A percentile compares a stretch with the other conserved stretches of the same genome.
Conservation (phyloP, 352 stramenopile species). For the Phytophthora litchii region DNA sequence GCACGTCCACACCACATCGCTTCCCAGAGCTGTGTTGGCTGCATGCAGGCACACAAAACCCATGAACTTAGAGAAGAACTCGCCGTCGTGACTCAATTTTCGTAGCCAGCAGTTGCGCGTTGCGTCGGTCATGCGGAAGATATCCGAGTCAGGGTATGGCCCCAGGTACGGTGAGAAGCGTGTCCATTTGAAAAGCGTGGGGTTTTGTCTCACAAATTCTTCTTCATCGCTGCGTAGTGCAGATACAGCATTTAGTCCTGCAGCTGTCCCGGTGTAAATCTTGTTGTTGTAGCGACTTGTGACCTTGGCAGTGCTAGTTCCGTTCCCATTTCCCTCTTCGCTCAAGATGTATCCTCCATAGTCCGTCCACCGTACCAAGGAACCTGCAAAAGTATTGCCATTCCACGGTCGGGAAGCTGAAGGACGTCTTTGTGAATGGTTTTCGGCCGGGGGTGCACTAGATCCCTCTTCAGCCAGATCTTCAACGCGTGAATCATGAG, state of each 20-base stretch:
- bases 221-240: slow-evolving; percentile 42
- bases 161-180: slow-evolving; percentile 63
- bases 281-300: slow-evolving; percentile 37
- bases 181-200: slow-evolving; percentile 67
- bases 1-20: slow-evolving; percentile 50
- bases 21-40: slow-evolving; percentile 42
- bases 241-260: slow-evolving; percentile 21
- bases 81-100: slow-evolving; percentile 67
- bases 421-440: slow-evolving; percentile 24
- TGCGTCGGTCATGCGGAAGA: slow-evolving; percentile 59
- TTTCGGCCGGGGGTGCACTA: slow-evolving; percentile 6
- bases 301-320: slow-evolving; percentile 30
- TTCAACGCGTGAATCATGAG: slow-evolving; percentile 32
- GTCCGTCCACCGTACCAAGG: slow-evolving; percentile 62
- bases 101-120: slow-evolving; percentile 50
- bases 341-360: slow-evolving; percentile 52
- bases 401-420: slow-evolving; percentile 57
- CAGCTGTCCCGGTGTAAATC: slow-evolving; percentile 6
- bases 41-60: slow-evolving; percentile 55
- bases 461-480: slow-evolving; percentile 22
- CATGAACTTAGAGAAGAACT: slow-evolving; percentile 83
- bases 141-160: slow-evolving; percentile 55
- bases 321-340: slow-evolving; percentile 39
- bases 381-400: slow-evolving; percentile 58
- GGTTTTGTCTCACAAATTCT: slow-evolving; percentile 56